phyloP scores from a whole-genome alignment of 1,139 yeast species.

The Geotrichum carabidarum region DNA sequence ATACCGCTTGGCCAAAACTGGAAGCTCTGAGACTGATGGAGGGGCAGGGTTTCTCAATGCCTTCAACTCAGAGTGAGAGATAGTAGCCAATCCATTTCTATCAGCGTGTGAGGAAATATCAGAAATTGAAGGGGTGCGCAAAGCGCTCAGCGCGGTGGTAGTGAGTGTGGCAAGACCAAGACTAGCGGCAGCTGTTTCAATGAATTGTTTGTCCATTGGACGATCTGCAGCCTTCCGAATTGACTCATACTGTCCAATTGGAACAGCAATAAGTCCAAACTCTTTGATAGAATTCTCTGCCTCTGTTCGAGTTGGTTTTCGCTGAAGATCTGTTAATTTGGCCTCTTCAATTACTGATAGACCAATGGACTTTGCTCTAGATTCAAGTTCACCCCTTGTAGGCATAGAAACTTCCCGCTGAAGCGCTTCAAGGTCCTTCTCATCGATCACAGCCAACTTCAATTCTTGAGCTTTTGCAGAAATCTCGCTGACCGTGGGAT shows the following conservation, averaged over 20 bases:
- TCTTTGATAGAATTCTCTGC: constrained; percentile 15
- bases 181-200: constrained; percentile 34
- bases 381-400: constrained; percentile 34
- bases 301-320: constrained; percentile 20
- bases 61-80: constrained; percentile 24
- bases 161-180: constrained; percentile 40
- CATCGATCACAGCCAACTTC: constrained; percentile 8
- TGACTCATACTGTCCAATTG: constrained; percentile 25
- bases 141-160: constrained; percentile 28
- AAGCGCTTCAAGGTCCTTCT: constrained; percentile 18
- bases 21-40: constrained; percentile 22
- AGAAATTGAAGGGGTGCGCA: constrained; percentile 24
- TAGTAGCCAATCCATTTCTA: constrained; percentile 23
- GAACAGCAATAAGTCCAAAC: constrained; percentile 19
- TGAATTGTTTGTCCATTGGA: constrained; percentile 30
- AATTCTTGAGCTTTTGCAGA: constrained; percentile 16
- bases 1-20: constrained; percentile 27
- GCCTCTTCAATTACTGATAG: constrained; percentile 19
- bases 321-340: constrained; percentile 22
- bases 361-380: constrained; percentile 40
- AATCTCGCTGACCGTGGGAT: constrained; percentile 30
- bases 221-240: constrained; percentile 34
- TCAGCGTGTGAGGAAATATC: constrained; percentile 36
- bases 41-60: constrained; percentile 25
- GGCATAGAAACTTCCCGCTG: constrained; percentile 25